These are phyloP conservation scores for Xylaria sp. DNA, from an alignment of 2,329 filamentous ascomycete species.

Conservation along the genomic window DNA sequence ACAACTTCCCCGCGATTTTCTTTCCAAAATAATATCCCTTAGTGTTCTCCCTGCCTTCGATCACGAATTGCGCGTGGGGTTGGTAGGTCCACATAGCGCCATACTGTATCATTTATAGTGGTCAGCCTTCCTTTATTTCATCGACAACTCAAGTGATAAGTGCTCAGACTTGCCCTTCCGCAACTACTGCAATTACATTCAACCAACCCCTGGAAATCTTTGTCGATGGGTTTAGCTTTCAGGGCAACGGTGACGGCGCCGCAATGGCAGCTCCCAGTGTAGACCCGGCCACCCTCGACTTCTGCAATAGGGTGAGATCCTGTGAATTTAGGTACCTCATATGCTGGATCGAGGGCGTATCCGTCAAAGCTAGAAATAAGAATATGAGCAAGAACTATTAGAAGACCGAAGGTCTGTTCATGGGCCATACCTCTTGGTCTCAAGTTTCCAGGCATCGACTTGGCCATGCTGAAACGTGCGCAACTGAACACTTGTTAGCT, in stretches of 20 bases:
- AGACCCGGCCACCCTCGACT: constrained; percentile 47
- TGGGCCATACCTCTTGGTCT: constrained; percentile 45
- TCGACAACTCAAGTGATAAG: neutral
- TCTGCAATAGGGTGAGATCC: constrained; percentile 48
- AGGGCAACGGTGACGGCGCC: constrained; percentile 53
- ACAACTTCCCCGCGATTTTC: constrained; percentile 47
- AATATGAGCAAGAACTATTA: neutral
- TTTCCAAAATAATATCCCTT: constrained; percentile 46
- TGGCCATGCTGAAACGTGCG: constrained; percentile 49
- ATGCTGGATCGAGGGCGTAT: constrained; percentile 39
- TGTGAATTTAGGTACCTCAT: constrained; percentile 45
- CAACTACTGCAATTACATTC: constrained; percentile 61
- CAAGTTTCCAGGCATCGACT: constrained; percentile 50
- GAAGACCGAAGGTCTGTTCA: neutral
- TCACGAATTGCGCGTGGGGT: constrained; percentile 44
- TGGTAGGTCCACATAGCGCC: constrained; percentile 54
- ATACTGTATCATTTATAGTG: constrained; percentile 40
- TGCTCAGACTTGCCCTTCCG: constrained; percentile 15
- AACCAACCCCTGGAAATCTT: constrained; percentile 36
- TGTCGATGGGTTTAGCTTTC: constrained; percentile 50
- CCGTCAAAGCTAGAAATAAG: constrained; percentile 45
- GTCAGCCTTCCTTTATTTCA: neutral
- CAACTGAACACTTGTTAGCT: constrained; percentile 39
- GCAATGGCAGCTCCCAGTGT: constrained; percentile 60
- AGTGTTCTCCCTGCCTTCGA: constrained; percentile 50